A percentile compares a stretch with the other conserved stretches of the same genome.
These are phyloP conservation scores for Crithidia expoeki DNA, from an alignment of 208 protist species.

Conservation along the genomic window DNA sequence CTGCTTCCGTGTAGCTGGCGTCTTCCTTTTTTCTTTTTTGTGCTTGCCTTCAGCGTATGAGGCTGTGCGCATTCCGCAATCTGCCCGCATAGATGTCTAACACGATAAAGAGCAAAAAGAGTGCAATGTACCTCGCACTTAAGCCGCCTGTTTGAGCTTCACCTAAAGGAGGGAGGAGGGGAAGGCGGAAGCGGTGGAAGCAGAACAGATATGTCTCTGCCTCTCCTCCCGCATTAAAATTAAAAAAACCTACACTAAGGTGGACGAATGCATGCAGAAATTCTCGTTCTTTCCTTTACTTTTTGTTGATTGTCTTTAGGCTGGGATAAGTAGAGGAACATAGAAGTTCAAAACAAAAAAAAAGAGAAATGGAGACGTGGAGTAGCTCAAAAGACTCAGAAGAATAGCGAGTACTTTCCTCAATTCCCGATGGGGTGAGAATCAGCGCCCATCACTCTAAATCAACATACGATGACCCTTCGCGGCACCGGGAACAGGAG, in stretches of 20 bases:
- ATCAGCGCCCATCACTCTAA: too few relatives aligned
- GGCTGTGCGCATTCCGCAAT: neutral
- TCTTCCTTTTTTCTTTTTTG: constrained; percentile 4
- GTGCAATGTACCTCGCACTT: too few relatives aligned
- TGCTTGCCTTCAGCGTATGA: neutral
- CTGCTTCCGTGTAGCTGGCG: too few relatives aligned
- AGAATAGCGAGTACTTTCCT: too few relatives aligned
- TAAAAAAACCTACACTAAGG: too few relatives aligned
- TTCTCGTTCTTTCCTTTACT: neutral
- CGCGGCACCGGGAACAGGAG: constrained; percentile 18
- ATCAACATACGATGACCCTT: constrained; percentile 75
- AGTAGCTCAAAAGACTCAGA: too few relatives aligned
- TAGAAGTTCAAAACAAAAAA: constrained; percentile 20
- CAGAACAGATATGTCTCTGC: constrained; percentile 18
- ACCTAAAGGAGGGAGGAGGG: constrained; percentile 1
- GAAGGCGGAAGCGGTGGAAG: constrained; percentile 10
- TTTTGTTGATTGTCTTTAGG: neutral
- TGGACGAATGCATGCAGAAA: too few relatives aligned
- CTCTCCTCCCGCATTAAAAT: neutral
- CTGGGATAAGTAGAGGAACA: too few relatives aligned
- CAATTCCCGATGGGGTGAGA: too few relatives aligned
- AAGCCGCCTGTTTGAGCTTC: too few relatives aligned
- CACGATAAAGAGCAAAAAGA: neutral
- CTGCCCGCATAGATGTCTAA: too few relatives aligned
- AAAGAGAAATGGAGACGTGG: constrained; percentile 12